Evolutionary conservation across 345 rosid species (phyloP), one percentile per base, ranked within the genome.

Genomic region (Reutealis trisperma): DNA sequence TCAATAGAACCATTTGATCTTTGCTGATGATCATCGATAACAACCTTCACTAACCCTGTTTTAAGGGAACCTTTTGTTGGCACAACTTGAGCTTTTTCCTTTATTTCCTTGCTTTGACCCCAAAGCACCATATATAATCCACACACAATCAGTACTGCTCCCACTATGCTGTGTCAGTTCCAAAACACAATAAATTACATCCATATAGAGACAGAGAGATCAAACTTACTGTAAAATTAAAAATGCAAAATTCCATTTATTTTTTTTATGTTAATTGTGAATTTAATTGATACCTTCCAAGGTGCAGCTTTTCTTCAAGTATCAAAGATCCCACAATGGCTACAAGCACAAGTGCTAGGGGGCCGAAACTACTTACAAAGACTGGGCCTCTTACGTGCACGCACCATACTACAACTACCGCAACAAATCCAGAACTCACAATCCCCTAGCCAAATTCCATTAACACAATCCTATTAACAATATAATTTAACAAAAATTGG

Each of bases 331-430:
- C 87, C 34, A 77, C 80, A 55, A 89, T 34, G 2, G 90, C 87
- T 2, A 88, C 86, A 15, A 86, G 59, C 41, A 89, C 79, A 27
- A 88, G 83, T 44, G 68, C 11, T 3, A 86, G 37, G 62, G 93
- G 93, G n/a, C 75, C 83, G 63, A 88, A 89, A 24, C 67, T 68
- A 1, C 90, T 69, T 6, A 76, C 86, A 54, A 75, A 88, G 2
- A 89, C 65, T 12, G 93, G 86, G 2, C 93, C 93, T 78, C 79
- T 80, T 18, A 72, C 25, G 22, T 67, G 81, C 0, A 88, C 66
- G 59, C 88, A 84, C 90, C 89, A 86, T 5, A 34, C 3, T 3
- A 85, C 34, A 4, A 85, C 75, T 0, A 86, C 64, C 4, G 73
- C 70, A 45, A 44, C 72, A 71, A 86, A 25, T 10, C 87, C 89